phyloP scores from a whole-genome alignment of 2,329 filamentous ascomycete species.

The Botryosphaeria dothidea region DNA sequence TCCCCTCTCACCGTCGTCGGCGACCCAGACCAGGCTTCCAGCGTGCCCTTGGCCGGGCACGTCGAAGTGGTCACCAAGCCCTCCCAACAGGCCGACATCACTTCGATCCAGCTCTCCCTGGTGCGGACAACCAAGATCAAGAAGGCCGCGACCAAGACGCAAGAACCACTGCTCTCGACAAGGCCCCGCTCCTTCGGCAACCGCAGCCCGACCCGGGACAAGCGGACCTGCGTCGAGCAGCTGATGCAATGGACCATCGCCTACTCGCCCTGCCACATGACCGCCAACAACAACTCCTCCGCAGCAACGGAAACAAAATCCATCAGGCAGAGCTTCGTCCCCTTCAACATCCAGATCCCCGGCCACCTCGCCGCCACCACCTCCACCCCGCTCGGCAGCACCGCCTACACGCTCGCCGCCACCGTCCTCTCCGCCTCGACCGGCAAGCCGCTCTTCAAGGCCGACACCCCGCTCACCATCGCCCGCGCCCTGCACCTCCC shows the following conservation, averaged over 20 bases:
- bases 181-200: neutral
- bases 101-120: neutral
- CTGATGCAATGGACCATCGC: constrained; percentile 4
- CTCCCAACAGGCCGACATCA: neutral
- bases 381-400: neutral
- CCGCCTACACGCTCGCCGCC: neutral
- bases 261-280: neutral
- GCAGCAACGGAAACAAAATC: too few species aligned
- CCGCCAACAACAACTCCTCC: neutral
- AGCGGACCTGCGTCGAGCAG: constrained; percentile 3
- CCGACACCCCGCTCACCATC: neutral
- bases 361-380: constrained; percentile 1
- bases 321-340: neutral
- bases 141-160: neutral
- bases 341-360: constrained; percentile 6
- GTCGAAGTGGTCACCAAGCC: neutral
- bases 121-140: constrained; percentile 10
- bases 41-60: constrained; percentile 7
- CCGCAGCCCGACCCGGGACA: constrained; percentile 7
- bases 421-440: neutral
- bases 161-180: neutral
- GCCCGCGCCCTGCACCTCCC: neutral
- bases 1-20: neutral
- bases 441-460: neutral
- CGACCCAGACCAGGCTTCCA: constrained; percentile 2